Percentiles rank a stretch among this genome's conserved stretches.
Evolutionary conservation across 2,329 filamentous ascomycete genomes (phyloP).

Genomic region (Exophiala oligosperma): DNA sequence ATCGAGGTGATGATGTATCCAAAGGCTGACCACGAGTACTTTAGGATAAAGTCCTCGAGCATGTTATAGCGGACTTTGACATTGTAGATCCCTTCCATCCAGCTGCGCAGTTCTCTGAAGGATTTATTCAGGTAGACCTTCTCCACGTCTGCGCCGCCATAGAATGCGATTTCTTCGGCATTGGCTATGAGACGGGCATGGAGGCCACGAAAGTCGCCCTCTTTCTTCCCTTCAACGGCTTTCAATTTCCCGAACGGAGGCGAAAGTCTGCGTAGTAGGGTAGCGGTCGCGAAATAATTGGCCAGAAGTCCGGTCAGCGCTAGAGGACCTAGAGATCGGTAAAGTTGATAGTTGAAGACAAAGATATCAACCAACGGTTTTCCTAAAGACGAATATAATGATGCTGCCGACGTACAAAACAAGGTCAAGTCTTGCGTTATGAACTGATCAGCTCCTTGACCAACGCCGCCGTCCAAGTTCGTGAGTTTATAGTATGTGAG

Average conservation of each 20-base stretch:
- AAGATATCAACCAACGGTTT: conserved; percentile 96
- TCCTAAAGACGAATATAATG: conserved; percentile 92
- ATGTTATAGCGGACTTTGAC: conserved; percentile 99
- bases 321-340: conserved; percentile 83
- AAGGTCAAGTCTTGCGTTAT: conserved; percentile 96
- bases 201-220: conserved; percentile 89
- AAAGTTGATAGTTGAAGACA: conserved; percentile 97
- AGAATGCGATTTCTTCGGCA: conserved; percentile 96
- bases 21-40: conserved; percentile 98
- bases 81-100: conserved; percentile 99
- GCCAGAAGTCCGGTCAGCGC: conserved; percentile 82
- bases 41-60: conserved; percentile 95
- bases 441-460: conserved; percentile 90
- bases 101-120: conserved; percentile 87
- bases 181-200: conserved; percentile 94
- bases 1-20: conserved; percentile 92
- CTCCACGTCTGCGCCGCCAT: conserved; percentile 92
- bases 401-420: conserved; percentile 90
- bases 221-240: conserved; percentile 89
- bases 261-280: conserved; percentile 80
- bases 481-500: conserved; percentile 95
- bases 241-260: conserved; percentile 97
- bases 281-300: conserved; percentile 94
- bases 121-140: conserved; percentile 88
- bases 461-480: conserved; percentile 89